These are phyloP conservation scores for Apiotrichum montevideense DNA, from an alignment of 1,284 basidiomycete species.

Conservation along the genomic window DNA sequence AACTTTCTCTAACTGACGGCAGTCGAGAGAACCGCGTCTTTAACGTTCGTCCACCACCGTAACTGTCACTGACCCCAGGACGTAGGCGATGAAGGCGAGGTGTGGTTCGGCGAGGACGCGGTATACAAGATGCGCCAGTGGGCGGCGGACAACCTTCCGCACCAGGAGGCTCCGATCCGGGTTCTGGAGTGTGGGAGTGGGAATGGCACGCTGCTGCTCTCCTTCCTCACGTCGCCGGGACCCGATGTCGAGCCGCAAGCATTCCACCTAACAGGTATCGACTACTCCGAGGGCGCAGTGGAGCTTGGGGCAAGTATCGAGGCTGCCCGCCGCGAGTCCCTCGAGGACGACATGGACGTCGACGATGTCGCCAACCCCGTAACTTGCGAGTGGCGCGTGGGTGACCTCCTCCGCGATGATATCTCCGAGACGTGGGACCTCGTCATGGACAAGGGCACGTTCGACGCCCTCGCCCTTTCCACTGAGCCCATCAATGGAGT, in stretches of 20 bases:
- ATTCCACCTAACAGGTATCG: slow-evolving; percentile 44
- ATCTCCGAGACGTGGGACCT: slow-evolving; percentile 43
- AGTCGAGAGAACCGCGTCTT: slow-evolving; percentile 47
- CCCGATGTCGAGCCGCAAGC: slow-evolving; percentile 16
- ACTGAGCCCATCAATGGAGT: slow-evolving; percentile 27
- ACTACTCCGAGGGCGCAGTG: slow-evolving; percentile 38
- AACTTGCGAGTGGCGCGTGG: slow-evolving; percentile 35
- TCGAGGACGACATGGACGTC: slow-evolving; percentile 26
- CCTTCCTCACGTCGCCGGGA: slow-evolving; percentile 38
- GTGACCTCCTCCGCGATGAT: slow-evolving; percentile 37
- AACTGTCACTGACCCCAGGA: slow-evolving; percentile 3
- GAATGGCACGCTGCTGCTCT: slow-evolving; percentile 46
- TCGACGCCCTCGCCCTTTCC: slow-evolving; percentile 42
- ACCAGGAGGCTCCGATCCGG: slow-evolving; percentile 20
- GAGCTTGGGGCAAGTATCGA: slow-evolving; percentile 34
- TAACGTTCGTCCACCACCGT: slow-evolving; percentile 18
- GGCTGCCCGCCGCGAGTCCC: slow-evolving; percentile 17
- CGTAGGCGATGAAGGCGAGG: slow-evolving; percentile 29
- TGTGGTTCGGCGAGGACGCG: slow-evolving; percentile 46
- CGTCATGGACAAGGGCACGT: slow-evolving; percentile 47
- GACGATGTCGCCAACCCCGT: slow-evolving; percentile 36
- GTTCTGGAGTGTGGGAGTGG: slow-evolving; percentile 43
- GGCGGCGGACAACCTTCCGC: slow-evolving; percentile 34
- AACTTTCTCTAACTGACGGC: not conserved
- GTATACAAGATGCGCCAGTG: slow-evolving; percentile 45